Percentiles rank a stretch among this genome's conserved stretches.
phyloP scores from a whole-genome alignment of 208 protist species.

The Crithidia acanthocephali region DNA sequence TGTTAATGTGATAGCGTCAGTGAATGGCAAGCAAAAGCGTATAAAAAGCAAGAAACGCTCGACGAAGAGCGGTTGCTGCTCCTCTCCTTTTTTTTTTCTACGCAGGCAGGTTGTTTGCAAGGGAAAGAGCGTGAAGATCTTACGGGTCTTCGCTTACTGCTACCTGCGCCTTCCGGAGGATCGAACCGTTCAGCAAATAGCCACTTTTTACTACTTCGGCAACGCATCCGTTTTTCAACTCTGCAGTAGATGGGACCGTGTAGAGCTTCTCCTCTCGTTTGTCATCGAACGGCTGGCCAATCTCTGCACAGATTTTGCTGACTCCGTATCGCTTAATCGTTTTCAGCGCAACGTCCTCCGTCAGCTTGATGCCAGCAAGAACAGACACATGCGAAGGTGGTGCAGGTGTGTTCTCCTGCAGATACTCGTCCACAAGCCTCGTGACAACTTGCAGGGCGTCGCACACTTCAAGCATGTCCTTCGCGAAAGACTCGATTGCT shows the following conservation, averaged over 20 bases:
- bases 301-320: slow-evolving; percentile 26
- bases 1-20: too few relatives aligned
- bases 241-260: slow-evolving; percentile 36
- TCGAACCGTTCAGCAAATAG: slow-evolving; percentile 42
- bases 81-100: too few relatives aligned
- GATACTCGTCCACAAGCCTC: slow-evolving; percentile 28
- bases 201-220: slow-evolving; percentile 64
- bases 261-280: slow-evolving; percentile 48
- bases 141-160: slow-evolving; percentile 44
- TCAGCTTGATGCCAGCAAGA: slow-evolving; percentile 52
- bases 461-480: slow-evolving; percentile 59
- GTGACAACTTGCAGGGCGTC: slow-evolving; percentile 58
- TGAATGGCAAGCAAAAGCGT: too few relatives aligned
- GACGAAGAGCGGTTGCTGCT: too few relatives aligned
- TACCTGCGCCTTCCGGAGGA: slow-evolving; percentile 67
- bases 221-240: slow-evolving; percentile 37
- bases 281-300: slow-evolving; percentile 51
- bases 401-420: slow-evolving; percentile 13
- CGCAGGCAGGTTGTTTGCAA: too few relatives aligned
- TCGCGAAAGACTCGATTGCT: slow-evolving; percentile 51
- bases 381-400: slow-evolving; percentile 26
- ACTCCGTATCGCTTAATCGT: slow-evolving; percentile 55
- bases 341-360: slow-evolving; percentile 51
- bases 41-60: too few relatives aligned
- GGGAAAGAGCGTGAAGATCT: too few relatives aligned